Base-by-base conservation (phyloP, 2,329 filamentous ascomycete species). In the Amylocarpus encephaloides region DNA sequence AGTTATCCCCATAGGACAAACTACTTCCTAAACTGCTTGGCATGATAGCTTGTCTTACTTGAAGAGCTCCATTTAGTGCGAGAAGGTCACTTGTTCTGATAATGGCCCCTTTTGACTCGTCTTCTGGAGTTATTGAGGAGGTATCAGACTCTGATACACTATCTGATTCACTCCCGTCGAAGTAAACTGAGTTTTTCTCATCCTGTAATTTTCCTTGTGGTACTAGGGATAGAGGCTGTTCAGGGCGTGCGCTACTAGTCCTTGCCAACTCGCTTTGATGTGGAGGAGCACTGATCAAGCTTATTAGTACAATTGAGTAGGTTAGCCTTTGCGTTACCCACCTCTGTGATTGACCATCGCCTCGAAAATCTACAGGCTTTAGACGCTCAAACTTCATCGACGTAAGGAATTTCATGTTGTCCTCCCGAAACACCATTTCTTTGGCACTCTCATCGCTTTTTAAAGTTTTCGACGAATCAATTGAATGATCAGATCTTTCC, bases 341-440 rank as follows among this genome's bases (percentile, higher is more conserved):
- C 30, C 22, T 22, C 12, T 26, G 34, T 15, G 35, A 18, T 22
- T 42, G 12, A 18, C 30, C 12, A 39, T 10, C 16, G 10, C 13
- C 18, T 26, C 36, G 29, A 15, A 47, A 46, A 46, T 42, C 39
- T 18, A 61, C 60, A 5, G 62, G 60, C 33, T 52, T 59, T 35
- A 49, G 50, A 38, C 57, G 54, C 46, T 62, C 54, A 2, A 51
- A 16, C 47, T 66, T 66, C 50, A 66, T 62, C 6, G 60, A 62
- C 18, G 52, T 55, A 18, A 58, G 58, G 34, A 62, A 66, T 54
- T 66, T 66, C 53, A 59, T 62, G 39, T 66, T 65, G 1, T 66
- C 64, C 44, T 66, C 63, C 19, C 41, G 39, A 29, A 52, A 26
- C 4, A 61, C 46, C 53, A 64, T 54, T 45, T 63, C 58, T 50